Evolutionary conservation across 2,329 filamentous ascomycete species (phyloP).

Genomic region (Dichotomopilus funicola): DNA sequence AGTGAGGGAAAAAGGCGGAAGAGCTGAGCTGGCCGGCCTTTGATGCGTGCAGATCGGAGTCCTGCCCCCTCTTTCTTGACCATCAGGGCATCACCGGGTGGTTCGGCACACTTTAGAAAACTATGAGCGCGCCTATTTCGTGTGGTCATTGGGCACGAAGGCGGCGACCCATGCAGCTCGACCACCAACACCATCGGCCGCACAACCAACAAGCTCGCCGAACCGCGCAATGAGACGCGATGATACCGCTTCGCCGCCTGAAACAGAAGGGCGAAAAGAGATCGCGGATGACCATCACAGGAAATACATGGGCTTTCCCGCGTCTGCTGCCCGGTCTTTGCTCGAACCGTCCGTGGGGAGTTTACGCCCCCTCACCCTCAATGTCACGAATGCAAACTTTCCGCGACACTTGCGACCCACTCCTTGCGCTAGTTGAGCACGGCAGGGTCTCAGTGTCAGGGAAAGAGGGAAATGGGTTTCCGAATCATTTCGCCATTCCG

Average conservation of each 20-base stretch:
- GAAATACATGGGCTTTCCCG: not conserved
- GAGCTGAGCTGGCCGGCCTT: not conserved
- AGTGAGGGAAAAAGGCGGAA: not conserved
- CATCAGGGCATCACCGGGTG: not conserved
- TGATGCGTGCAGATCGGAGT: not conserved
- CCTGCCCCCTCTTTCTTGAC: not conserved
- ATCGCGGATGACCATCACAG: not conserved
- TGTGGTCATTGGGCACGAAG: constrained; percentile 6
- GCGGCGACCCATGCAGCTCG: not conserved
- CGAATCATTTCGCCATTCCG: constrained; percentile 6
- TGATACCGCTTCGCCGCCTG: not conserved
- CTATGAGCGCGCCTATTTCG: constrained; percentile 11
- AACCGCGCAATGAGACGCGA: not conserved
- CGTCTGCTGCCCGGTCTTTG: no score
- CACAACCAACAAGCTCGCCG: constrained; percentile 3
- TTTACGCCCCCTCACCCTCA: not conserved
- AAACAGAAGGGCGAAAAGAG: not conserved
- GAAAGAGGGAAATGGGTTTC: not conserved
- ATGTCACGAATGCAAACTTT: constrained; percentile 1
- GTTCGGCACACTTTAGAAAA: not conserved
- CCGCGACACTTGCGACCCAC: not conserved
- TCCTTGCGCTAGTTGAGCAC: not conserved
- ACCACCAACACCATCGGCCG: constrained; percentile 4
- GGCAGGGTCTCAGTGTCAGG: not conserved
- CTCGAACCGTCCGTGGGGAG: no score